A percentile compares a stretch with the other conserved stretches of the same genome.
Evolutionary conservation across 1,139 yeast species (phyloP).

Genomic region (Debaryomyces udenii): DNA sequence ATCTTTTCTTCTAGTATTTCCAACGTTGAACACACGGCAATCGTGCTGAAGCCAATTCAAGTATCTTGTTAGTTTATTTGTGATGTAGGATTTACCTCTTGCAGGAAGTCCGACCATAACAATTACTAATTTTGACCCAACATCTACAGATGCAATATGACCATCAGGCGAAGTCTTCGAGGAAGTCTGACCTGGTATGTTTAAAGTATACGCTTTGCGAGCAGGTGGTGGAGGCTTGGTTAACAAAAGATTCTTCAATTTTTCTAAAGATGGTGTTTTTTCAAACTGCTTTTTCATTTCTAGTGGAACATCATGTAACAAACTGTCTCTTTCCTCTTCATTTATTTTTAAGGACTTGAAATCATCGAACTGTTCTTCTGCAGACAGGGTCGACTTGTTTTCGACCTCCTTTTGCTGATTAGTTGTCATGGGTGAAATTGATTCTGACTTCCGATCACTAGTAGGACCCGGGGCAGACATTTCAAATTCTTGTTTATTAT

Average conservation of each 20-base stretch:
- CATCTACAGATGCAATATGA: conserved; percentile 67
- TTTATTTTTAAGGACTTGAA: conserved; percentile 14
- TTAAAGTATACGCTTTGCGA: conserved; percentile 73
- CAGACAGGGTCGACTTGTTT: not conserved
- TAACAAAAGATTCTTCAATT: conserved; percentile 39
- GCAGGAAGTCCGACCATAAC: conserved; percentile 97
- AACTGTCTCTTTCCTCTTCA: conserved; percentile 21
- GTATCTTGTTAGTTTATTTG: conserved; percentile 85
- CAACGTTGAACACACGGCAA: conserved; percentile 89
- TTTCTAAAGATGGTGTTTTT: conserved; percentile 47
- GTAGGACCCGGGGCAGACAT: conserved; percentile 12
- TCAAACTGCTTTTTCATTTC: conserved; percentile 40
- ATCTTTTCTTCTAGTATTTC: conserved; percentile 83
- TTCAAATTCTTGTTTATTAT: conserved; percentile 4
- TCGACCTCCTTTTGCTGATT: conserved; percentile 2
- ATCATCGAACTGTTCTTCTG: conserved; percentile 13
- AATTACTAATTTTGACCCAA: conserved; percentile 81
- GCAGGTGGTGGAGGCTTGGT: conserved; percentile 44
- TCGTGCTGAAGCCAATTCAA: conserved; percentile 92
- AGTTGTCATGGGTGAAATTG: conserved; percentile 20
- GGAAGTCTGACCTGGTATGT: conserved; percentile 90
- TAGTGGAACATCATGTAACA: conserved; percentile 38
- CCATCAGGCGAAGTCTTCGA: conserved; percentile 86
- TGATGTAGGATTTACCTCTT: conserved; percentile 88
- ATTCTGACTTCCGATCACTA: conserved; percentile 6